phyloP scores from a whole-genome alignment of 345 rosid species.

The Eucalyptus melliodora region DNA sequence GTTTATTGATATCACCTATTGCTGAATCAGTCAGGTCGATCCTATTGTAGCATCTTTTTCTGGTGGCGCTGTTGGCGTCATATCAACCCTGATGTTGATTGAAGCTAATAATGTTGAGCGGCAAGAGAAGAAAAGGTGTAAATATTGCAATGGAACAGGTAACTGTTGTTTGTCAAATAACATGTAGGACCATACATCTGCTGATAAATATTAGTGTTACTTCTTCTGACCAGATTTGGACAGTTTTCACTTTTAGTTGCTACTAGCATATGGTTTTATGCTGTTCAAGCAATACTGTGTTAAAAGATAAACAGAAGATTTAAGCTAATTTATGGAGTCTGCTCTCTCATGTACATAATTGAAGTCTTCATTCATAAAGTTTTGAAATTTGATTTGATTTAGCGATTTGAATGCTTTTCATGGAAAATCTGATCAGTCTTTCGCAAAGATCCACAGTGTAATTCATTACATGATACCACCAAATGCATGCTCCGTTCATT shows the following conservation, averaged over 20 bases:
- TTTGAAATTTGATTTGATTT: neutral
- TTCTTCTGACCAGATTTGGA: neutral
- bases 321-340: neutral
- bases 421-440: neutral
- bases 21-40: conserved; percentile 69
- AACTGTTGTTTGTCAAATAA: neutral
- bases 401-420: neutral
- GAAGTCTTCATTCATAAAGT: neutral
- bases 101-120: conserved; percentile 85
- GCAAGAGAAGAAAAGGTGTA: conserved; percentile 94
- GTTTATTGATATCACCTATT: neutral
- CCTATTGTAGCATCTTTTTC: conserved; percentile 96
- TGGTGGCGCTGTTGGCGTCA: conserved; percentile 95
- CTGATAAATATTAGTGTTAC: neutral
- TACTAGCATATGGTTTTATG: neutral
- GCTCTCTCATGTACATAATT: neutral
- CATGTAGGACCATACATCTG: neutral
- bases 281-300: neutral
- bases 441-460: neutral
- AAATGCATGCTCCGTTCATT: neutral
- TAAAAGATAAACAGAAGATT: neutral
- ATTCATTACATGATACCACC: neutral
- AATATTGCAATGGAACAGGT: conserved; percentile 94
- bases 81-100: conserved; percentile 90
- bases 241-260: neutral